Percentiles rank a stretch among this genome's conserved stretches.
phyloP scores from a whole-genome alignment of 768 basidiomycete species.

The Hirschioporus abietinus region DNA sequence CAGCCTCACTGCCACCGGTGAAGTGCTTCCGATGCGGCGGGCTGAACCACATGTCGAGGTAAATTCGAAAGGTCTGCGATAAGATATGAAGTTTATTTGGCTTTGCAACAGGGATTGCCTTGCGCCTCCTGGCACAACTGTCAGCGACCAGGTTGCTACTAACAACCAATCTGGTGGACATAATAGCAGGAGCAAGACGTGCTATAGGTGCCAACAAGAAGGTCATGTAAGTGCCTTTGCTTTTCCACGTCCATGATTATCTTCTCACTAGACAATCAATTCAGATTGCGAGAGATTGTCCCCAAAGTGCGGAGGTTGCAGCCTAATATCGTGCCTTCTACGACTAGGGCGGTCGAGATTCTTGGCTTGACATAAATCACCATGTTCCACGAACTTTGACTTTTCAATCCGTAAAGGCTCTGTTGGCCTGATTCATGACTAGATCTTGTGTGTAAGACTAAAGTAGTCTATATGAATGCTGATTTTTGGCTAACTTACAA shows the following conservation, averaged over 20 bases:
- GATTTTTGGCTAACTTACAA: background rate
- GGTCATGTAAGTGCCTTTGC: constrained; percentile 61
- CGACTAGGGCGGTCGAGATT: background rate
- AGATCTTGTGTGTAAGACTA: constrained; percentile 1
- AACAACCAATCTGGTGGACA: constrained; percentile 32
- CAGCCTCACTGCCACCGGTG: constrained; percentile 71
- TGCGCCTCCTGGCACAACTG: constrained; percentile 57
- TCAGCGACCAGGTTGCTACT: constrained; percentile 41
- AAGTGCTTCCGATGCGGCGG: constrained; percentile 90
- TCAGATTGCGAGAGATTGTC: constrained; percentile 23
- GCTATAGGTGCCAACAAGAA: constrained; percentile 84
- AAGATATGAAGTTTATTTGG: constrained; percentile 2
- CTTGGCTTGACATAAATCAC: background rate
- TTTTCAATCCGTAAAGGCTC: background rate
- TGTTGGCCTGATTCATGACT: background rate
- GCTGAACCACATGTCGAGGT: constrained; percentile 84
- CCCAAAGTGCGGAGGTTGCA: constrained; percentile 16
- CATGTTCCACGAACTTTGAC: background rate
- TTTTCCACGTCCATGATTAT: constrained; percentile 21
- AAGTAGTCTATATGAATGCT: background rate
- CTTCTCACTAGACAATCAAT: constrained; percentile 10
- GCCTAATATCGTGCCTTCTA: constrained; percentile 6
- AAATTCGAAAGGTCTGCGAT: constrained; percentile 7
- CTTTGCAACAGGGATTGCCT: constrained; percentile 64
- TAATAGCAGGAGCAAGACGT: constrained; percentile 66